Base-by-base conservation (phyloP, 768 basidiomycete genomes). In the Lyophyllum semitale region DNA sequence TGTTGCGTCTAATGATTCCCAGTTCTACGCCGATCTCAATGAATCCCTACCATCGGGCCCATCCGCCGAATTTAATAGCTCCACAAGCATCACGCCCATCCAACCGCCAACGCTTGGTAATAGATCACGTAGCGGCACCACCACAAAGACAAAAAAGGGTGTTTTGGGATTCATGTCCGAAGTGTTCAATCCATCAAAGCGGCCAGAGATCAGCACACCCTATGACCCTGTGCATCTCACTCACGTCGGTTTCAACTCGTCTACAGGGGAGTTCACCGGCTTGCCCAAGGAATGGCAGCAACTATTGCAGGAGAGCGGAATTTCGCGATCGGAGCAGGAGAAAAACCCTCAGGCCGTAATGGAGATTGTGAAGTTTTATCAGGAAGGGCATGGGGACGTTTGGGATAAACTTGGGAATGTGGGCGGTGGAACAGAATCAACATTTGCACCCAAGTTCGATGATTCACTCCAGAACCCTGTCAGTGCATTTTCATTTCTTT, bases 271-370 rank as follows among this genome's bases (percentile, higher is more conserved):
- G 74, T 98, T 95, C 75, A 95, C 93, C 8, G 97, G 97, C 2
- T 80, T 99, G 29, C 97, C 97, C 2, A 96, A 96, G 71, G 96
- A 98, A 76, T 99, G 97, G 97, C 97, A 99, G 68, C 93, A 98
- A 70, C 81, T 98, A 5, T 73, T 99, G 45, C 93, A 93, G 71
- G 95, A 98, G 70, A 93, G 89, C 59, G 97, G 97, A 51, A 98
- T 98, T 67, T 95, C 93, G 35, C 85, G 90, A 63, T 80, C 77
- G 22, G 95, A 99, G 73, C 97, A 99, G 76, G 95, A 97, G 72
- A 94, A 92, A 78, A 95, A 98, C 66, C 97, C 97, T 0, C 89
- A 97, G 73, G 94, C 94, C 3, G 94, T 98, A 57, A 94, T 95
- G 85, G 97, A 98, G 66, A 96, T 98, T 59, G 96, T 99, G 71